phyloP scores from a whole-genome alignment of 768 basidiomycete species.

The Arthromyces matolae region DNA sequence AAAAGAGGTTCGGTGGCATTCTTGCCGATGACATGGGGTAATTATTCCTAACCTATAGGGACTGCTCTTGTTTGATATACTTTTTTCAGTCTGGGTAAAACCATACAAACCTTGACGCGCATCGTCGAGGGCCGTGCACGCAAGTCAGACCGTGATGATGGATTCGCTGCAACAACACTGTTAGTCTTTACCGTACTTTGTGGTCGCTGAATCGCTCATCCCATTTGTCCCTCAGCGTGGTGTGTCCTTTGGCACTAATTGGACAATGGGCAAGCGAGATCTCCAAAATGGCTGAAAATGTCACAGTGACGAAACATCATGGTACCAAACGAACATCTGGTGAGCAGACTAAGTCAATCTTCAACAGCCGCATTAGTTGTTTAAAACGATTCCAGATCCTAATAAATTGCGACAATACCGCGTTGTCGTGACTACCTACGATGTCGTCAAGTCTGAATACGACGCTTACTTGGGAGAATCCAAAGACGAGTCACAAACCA shows the following conservation, averaged over 20 bases:
- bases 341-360: conserved; percentile 26
- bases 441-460: conserved; percentile 79
- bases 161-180: conserved; percentile 72
- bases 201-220: no score
- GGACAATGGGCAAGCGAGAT: conserved; percentile 91
- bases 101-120: conserved; percentile 84
- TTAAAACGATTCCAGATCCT: conserved; percentile 45
- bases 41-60: conserved; percentile 11
- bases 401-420: conserved; percentile 48
- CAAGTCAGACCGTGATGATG: conserved; percentile 65
- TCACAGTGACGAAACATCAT: conserved; percentile 81
- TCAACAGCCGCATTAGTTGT: background rate
- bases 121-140: conserved; percentile 80
- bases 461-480: conserved; percentile 44
- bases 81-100: conserved; percentile 70
- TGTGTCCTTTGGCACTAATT: conserved; percentile 85
- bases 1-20: conserved; percentile 81
- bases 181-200: conserved; percentile 35
- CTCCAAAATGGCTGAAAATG: conserved; percentile 57
- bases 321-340: conserved; percentile 70
- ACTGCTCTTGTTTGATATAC: conserved; percentile 3
- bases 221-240: no score
- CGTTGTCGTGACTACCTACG: conserved; percentile 86
- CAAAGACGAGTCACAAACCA: conserved; percentile 54
- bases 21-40: conserved; percentile 91